phyloP scores from a whole-genome alignment of 805 yeast species.

The Blastobotrys peoriensis region DNA sequence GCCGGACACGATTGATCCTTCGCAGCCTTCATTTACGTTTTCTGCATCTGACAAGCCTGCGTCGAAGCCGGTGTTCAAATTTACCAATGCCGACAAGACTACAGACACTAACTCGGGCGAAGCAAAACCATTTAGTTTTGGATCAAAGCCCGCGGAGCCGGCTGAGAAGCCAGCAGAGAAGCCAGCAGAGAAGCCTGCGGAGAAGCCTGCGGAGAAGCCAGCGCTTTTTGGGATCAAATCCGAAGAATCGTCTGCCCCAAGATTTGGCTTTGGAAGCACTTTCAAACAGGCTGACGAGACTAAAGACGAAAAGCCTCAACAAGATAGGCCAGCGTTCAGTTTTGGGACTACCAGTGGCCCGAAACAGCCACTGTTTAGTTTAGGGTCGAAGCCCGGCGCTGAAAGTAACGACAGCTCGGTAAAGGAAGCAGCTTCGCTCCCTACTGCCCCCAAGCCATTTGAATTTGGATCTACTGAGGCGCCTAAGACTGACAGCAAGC shows the following conservation, averaged over 20 bases:
- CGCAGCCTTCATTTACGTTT: conserved; percentile 30
- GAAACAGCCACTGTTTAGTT: no score
- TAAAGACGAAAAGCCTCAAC: conserved; percentile 1
- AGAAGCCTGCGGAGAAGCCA: no score
- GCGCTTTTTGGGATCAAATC: no score
- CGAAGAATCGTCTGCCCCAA: no score
- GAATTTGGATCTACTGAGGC: neutral
- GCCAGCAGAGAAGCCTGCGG: no score
- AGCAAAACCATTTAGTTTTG: no score
- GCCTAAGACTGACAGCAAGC: conserved; percentile 1
- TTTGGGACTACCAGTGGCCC: no score
- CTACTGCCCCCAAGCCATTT: neutral
- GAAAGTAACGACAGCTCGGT: neutral
- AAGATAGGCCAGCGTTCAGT: conserved; percentile 1
- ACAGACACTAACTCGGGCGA: neutral
- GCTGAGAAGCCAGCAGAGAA: no score
- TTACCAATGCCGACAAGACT: neutral
- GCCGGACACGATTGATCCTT: conserved; percentile 20
- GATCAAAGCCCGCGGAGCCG: no score
- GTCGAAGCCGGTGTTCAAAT: conserved; percentile 29
- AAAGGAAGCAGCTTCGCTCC: neutral
- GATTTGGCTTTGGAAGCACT: conserved; percentile 3
- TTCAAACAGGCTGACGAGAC: conserved; percentile 1
- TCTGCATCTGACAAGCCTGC: no score
- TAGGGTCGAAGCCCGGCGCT: neutral